These are phyloP conservation scores for Penicillium sp. DNA, from an alignment of 2,329 filamentous ascomycete genomes.

Conservation along the genomic window DNA sequence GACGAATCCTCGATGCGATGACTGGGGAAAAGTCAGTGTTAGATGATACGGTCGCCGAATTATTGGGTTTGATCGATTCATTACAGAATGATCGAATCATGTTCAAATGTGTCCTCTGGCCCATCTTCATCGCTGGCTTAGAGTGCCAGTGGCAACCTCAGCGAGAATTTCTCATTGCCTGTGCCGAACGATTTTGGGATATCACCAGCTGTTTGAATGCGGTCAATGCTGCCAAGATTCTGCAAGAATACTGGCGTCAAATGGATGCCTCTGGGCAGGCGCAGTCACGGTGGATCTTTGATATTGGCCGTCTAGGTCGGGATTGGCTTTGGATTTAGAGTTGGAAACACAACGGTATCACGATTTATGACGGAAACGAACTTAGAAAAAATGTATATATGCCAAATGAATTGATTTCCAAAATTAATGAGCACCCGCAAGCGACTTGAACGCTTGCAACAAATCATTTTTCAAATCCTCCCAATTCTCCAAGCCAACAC, in stretches of 20 bases:
- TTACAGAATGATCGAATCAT: constrained; percentile 34
- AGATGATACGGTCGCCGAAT: constrained; percentile 31
- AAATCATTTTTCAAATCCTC: constrained; percentile 83
- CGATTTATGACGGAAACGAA: neutral
- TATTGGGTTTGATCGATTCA: constrained; percentile 33
- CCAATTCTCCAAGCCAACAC: constrained; percentile 82
- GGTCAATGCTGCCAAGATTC: constrained; percentile 39
- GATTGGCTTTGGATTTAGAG: constrained; percentile 42
- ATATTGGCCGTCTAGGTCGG: constrained; percentile 35
- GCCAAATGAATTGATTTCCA: neutral
- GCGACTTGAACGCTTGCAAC: constrained; percentile 63
- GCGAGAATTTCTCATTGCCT: constrained; percentile 31
- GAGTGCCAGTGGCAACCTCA: constrained; percentile 36
- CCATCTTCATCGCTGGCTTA: constrained; percentile 42
- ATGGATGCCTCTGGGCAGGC: constrained; percentile 6
- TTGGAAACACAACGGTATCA: neutral
- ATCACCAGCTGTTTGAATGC: constrained; percentile 42
- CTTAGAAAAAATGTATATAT: neutral
- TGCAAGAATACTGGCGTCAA: constrained; percentile 37
- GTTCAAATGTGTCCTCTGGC: constrained; percentile 46
- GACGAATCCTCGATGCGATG: constrained; percentile 39
- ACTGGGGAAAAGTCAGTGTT: constrained; percentile 20
- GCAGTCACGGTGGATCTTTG: constrained; percentile 38
- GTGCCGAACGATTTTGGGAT: constrained; percentile 39
- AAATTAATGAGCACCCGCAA: constrained; percentile 13